Evolutionary conservation across 73 alveolate species (phyloP), one percentile per base, ranked within the genome.

Genomic region (Paraurostyla sp.): DNA sequence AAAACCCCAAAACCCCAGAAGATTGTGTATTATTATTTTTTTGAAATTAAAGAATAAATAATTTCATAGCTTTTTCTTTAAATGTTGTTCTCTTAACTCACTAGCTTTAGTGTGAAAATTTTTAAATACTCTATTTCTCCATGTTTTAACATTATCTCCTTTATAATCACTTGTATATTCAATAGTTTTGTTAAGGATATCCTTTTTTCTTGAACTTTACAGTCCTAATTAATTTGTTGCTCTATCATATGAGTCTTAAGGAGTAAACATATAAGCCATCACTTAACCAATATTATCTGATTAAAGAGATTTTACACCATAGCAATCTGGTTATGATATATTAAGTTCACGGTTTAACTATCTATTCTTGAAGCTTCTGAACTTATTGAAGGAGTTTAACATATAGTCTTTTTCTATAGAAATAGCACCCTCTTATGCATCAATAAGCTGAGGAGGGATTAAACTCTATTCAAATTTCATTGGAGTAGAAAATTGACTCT

Each of bases 201-300:
- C 4, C 30, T 52, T 52, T 18, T 25, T 52, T 9, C 9, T 6
- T 6, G 36, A 18, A 52, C 9, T 52, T 52, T 9, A 9, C 9
- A 20, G 51, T 13, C 25, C 9, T 7, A 6, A 23, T 29, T 60
- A 6, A 6, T 60, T 50, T 30, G 23, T 60, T 16, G 6, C 52
- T 50, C 78, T n/a, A n/a, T n/a, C n/a, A n/a, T n/a, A n/a, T n/a
- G n/a, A n/a, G n/a, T n/a, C n/a, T n/a, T n/a, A 60, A 30, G 45
- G 45, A 9, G 78, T 60, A 60, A 16, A 60, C 4, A 30, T 11
- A 32, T 60, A 50, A 6, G 78, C 78, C 3, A 60, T 60, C 22
- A 60, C 78, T 9, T 60, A 45, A 60, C 50, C 78, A 9, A 60
- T 60, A 60, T 60, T 60, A 25, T 60, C 78, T 25, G 52, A 60